phyloP scores from a whole-genome alignment of 345 rosid genomes.

The Eucalyptus grandis region DNA sequence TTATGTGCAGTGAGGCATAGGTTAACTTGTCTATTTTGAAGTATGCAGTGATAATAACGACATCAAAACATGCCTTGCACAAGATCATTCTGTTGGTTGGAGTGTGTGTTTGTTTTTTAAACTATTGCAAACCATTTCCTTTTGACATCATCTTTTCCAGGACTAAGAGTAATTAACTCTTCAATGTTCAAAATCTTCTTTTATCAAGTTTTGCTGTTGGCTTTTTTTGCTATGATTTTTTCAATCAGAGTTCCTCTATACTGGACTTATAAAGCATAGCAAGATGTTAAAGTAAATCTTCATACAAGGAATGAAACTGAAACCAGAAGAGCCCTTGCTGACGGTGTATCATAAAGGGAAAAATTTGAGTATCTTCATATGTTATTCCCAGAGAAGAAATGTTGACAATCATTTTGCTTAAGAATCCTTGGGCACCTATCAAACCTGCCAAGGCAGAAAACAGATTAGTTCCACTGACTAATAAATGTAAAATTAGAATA shows the following conservation, averaged over 20 bases:
- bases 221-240: not conserved
- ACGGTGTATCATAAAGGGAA: not conserved
- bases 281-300: not conserved
- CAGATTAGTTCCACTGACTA: not conserved
- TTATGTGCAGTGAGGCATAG: not conserved
- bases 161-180: not conserved
- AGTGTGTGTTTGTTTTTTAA: not conserved
- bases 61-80: not conserved
- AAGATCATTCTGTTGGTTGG: not conserved
- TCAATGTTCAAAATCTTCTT: not conserved
- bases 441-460: not conserved
- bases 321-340: not conserved
- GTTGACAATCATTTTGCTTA: not conserved
- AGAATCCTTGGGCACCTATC: not conserved
- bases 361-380: not conserved
- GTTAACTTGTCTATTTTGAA: not conserved
- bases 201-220: not conserved
- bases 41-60: not conserved
- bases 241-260: not conserved
- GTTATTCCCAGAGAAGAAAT: not conserved
- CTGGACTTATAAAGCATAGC: not conserved
- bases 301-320: not conserved
- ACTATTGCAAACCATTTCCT: not conserved
- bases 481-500: not conserved
- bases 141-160: not conserved